A percentile compares a stretch with the other conserved stretches of the same genome.
Conservation (phyloP, 2,329 filamentous ascomycete genomes). For the Cladosporium sphaerospermum region DNA sequence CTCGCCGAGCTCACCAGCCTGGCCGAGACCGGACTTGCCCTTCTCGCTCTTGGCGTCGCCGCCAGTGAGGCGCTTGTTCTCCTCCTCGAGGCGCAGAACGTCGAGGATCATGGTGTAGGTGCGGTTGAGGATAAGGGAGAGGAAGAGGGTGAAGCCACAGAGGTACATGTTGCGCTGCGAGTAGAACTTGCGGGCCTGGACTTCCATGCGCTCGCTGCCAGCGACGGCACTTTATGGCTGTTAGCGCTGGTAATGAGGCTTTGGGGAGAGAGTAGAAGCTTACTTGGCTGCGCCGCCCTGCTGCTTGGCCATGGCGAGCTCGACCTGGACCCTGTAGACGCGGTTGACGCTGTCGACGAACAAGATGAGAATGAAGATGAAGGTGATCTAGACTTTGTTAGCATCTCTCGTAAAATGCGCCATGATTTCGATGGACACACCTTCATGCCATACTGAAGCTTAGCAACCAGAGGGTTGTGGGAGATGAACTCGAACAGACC, state of each 20-base stretch:
- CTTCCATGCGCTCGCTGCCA: slow-evolving; percentile 89
- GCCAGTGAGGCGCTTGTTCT: slow-evolving; percentile 76
- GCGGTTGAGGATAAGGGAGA: slow-evolving; percentile 96
- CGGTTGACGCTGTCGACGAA: slow-evolving; percentile 96
- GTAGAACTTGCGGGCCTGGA: slow-evolving; percentile 99
- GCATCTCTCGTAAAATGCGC: not conserved
- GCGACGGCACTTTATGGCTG: slow-evolving; percentile 55
- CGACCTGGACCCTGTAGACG: slow-evolving; percentile 92
- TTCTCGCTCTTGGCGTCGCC: slow-evolving; percentile 45
- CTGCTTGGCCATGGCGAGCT: slow-evolving; percentile 69
- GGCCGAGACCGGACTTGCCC: slow-evolving; percentile 66
- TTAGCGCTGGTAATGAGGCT: slow-evolving; percentile 14
- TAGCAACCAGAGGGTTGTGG: slow-evolving; percentile 75
- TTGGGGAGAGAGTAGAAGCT: slow-evolving; percentile 10
- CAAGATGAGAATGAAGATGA: slow-evolving; percentile 97
- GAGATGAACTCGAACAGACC: slow-evolving; percentile 95
- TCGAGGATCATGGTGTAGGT: slow-evolving; percentile 98
- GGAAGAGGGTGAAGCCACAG: slow-evolving; percentile 97
- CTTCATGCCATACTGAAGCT: slow-evolving; percentile 95
- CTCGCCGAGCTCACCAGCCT: slow-evolving; percentile 69
- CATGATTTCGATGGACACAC: slow-evolving; percentile 32
- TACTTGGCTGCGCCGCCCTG: slow-evolving; percentile 44
- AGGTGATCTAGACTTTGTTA: slow-evolving; percentile 64
- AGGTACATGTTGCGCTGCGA: slow-evolving; percentile 99
- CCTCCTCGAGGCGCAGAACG: slow-evolving; percentile 84